Evolutionary conservation across 768 basidiomycete species (phyloP), one percentile per base, ranked within the genome.

Genomic region (Clitopilus passeckerianus): DNA sequence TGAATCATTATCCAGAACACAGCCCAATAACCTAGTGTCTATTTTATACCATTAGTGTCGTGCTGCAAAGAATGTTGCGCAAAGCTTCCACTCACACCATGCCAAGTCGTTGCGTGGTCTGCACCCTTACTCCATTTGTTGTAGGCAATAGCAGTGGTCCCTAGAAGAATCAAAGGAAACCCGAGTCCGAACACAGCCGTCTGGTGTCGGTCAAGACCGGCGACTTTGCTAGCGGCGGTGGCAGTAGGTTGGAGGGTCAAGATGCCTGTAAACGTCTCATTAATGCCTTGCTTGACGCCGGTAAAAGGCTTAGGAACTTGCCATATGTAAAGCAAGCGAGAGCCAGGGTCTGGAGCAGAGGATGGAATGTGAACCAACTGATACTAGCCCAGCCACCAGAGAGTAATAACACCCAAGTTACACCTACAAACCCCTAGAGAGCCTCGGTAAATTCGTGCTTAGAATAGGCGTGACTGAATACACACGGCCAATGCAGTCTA

Each of bases 221-320:
- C 82, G 8, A 81, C 77, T 71, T 90, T 89, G 41, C 84, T 82
- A 66, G 74, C 77, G 2, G 86, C 85, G 54, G 84, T 82, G 3
- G 85, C 81, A 10, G 89, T 90, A 0, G 87, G 87, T 63, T 89
- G 92, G 10, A 89, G 84, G 22, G 90, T 91, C 64, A 90, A 67
- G 44, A 94, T 83, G 6, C 86, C 91, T 91, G 55, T 4, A 15
- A n/a, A 41, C 27, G 16, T 20, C 6, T 24, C 12, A 22, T 10
- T 57, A 41, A 41, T 5, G 37, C 27, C 12, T 41, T 3, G 10
- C 37, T 34, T 56, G 34, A 43, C 27, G 12, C 20, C 58, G 37
- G 10, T 12, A 9, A 9, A n/a, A 15, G 12, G 37, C 12, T 35
- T 35, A 9, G 44, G 8, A n/a, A 22, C 77, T 43, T 59, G 89